A percentile compares a stretch with the other conserved stretches of the same genome.
Conservation (phyloP, 169 alveolate genomes). For the Cryptosporidium bovis region DNA sequence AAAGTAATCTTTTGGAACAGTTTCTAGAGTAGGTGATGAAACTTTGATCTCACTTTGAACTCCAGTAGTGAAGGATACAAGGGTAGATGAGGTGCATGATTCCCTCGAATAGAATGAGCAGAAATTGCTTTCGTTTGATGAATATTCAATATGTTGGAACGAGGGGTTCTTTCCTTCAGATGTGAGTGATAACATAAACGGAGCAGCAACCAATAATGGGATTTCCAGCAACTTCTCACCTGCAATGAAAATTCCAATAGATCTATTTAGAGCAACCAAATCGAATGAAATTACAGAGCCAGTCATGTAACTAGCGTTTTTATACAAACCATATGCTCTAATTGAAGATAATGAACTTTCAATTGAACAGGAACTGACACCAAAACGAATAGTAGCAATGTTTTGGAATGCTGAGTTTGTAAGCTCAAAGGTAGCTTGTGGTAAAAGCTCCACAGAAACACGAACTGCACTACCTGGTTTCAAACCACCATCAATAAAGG, state of each 20-base stretch:
- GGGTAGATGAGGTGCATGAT: conserved; percentile 31
- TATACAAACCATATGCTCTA: conserved; percentile 52
- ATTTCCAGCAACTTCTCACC: conserved; percentile 46
- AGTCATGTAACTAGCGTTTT: conserved; percentile 14
- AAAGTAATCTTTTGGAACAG: conserved; percentile 54
- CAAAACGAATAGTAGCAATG: conserved; percentile 60
- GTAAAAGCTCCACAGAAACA: conserved; percentile 43
- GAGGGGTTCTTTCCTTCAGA: conserved; percentile 13
- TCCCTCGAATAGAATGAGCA: conserved; percentile 13
- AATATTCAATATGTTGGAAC: conserved; percentile 19
- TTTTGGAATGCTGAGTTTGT: conserved; percentile 66
- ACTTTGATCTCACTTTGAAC: conserved; percentile 3
- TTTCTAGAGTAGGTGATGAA: conserved; percentile 7
- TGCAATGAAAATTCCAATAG: conserved; percentile 45
- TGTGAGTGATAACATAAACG: conserved; percentile 23
- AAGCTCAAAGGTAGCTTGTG: conserved; percentile 45
- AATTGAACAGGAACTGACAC: conserved; percentile 43
- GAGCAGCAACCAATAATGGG: conserved; percentile 66
- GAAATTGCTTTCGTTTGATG: conserved; percentile 7
- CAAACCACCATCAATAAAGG: conserved; percentile 70
- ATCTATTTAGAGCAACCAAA: conserved; percentile 52
- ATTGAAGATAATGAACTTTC: conserved; percentile 29
- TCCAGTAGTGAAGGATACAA: conserved; percentile 28
- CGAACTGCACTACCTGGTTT: conserved; percentile 47
- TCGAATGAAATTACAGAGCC: conserved; percentile 61